Conservation (phyloP, 2,329 filamentous ascomycete species). For the Fusarium brevicatenulatum region DNA sequence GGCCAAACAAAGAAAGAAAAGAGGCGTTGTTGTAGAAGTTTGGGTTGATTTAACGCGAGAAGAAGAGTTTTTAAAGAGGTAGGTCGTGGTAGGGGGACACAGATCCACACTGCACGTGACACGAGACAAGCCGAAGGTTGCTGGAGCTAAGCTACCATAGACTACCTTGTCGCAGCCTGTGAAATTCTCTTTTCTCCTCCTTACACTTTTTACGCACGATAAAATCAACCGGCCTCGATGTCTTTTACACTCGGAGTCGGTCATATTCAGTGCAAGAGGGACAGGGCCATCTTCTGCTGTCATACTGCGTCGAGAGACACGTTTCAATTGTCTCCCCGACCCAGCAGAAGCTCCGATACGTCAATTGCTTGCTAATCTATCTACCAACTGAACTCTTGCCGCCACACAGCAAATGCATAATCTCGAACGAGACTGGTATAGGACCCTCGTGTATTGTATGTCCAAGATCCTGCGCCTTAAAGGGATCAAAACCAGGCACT, state of each 20-base stretch:
- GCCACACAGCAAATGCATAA: neutral
- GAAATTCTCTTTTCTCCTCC: constrained; percentile 41
- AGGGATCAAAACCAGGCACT: constrained; percentile 4
- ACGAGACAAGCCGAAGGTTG: neutral
- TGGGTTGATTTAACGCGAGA: neutral
- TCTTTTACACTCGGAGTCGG: constrained; percentile 61
- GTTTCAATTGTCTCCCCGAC: constrained; percentile 38
- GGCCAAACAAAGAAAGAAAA: neutral
- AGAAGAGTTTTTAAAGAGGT: constrained; percentile 22
- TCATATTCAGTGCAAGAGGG: constrained; percentile 71
- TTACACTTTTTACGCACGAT: constrained; percentile 64
- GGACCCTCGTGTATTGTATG: neutral
- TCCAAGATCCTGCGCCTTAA: constrained; percentile 7
- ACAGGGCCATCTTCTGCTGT: constrained; percentile 47
- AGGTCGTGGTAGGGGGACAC: neutral
- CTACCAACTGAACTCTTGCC: neutral
- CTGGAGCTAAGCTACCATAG: neutral
- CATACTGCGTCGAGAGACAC: constrained; percentile 37
- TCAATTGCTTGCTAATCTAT: neutral
- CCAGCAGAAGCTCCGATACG: constrained; percentile 48
- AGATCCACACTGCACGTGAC: constrained; percentile 44
- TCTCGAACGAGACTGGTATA: neutral
- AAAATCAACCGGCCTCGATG: constrained; percentile 69
- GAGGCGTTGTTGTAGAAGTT: constrained; percentile 15
- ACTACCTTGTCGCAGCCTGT: neutral